Base-by-base conservation (phyloP, 768 basidiomycete species). In the Collybia sordida region DNA sequence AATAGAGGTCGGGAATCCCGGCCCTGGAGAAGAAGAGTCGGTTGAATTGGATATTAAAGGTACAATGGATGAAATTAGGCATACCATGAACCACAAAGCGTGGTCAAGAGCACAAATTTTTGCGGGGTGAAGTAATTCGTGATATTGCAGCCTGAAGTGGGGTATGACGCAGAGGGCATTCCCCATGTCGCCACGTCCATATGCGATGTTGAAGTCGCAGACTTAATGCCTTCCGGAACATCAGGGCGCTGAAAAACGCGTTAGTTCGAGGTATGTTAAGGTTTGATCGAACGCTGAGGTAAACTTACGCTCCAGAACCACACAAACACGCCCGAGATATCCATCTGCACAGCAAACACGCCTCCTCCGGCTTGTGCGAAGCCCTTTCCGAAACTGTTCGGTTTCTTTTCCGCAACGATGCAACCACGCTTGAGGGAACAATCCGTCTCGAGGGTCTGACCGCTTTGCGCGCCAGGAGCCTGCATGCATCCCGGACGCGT, bases 321-420 rank as follows among this genome's bases (percentile, higher is more conserved):
- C 0, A 63, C 56, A 44, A 24, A 63, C n/a, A 61, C 49, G 14
- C 70, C 85, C 1, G 74, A 62, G 5, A 73, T 69, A 43, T 87
- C 87, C 53, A 88, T 83, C 57, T 88, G 86, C 3, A 84, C 75
- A 2, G 86, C 86, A 65, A 73, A 92, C 1, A 72, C 69, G 0
- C 74, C 81, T 24, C 82, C 82, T 11, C 79, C 77, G 0, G 75
- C 77, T 6, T 65, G 45, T 6, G 78, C 77, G 56, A 83, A 83
- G 1, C 63, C 72, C 1, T 57, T 55, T 0, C 80, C 82, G 53
- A 69, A 82, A 47, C 75, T 78, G 43, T 73, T 73, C 3, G 70
- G 60, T 44, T 73, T 69, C 6, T 59, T 69, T 49, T 78, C 77
- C 1, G 48, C 52, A 6, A 77, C 74, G 6, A 74, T 69, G 60